These are phyloP conservation scores for Citrus australasica DNA, from an alignment of 345 rosid genomes.

Conservation along the genomic window DNA sequence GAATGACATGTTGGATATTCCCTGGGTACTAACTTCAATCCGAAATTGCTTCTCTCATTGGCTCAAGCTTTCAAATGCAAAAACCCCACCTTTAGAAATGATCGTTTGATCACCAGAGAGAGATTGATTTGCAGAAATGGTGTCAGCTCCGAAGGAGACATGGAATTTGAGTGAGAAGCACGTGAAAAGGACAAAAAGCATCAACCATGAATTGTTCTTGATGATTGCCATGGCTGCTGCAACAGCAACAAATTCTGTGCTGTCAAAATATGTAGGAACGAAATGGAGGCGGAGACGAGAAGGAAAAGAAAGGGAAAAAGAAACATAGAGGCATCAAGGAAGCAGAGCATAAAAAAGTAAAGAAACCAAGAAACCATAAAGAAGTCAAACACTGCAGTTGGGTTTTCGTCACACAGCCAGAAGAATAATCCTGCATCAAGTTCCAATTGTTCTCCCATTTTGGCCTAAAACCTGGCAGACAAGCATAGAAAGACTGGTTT, in stretches of 20 bases:
- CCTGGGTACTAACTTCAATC: background rate
- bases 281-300: no score
- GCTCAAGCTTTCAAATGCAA: constrained; percentile 26
- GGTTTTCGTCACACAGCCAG: constrained; percentile 54
- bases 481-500: constrained; percentile 44
- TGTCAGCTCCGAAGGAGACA: constrained; percentile 42
- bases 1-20: constrained; percentile 73
- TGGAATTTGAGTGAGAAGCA: constrained; percentile 25
- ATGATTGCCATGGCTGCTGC: constrained; percentile 7
- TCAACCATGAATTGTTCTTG: constrained; percentile 14
- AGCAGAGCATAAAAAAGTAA: no score
- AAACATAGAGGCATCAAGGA: no score
- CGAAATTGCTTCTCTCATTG: no score
- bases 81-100: constrained; percentile 41
- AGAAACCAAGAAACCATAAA: no score
- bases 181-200: constrained; percentile 21
- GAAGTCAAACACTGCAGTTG: constrained; percentile 26
- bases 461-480: constrained; percentile 50
- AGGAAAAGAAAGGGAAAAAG: no score
- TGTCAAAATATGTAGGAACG: background rate
- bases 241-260: background rate
- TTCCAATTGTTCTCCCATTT: constrained; percentile 38
- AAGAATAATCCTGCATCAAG: constrained; percentile 42
- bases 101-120: constrained; percentile 61
- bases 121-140: constrained; percentile 43